Evolutionary conservation across 2,329 filamentous ascomycete species (phyloP), one percentile per base, ranked within the genome.

Genomic region (Ascosphaera apis): DNA sequence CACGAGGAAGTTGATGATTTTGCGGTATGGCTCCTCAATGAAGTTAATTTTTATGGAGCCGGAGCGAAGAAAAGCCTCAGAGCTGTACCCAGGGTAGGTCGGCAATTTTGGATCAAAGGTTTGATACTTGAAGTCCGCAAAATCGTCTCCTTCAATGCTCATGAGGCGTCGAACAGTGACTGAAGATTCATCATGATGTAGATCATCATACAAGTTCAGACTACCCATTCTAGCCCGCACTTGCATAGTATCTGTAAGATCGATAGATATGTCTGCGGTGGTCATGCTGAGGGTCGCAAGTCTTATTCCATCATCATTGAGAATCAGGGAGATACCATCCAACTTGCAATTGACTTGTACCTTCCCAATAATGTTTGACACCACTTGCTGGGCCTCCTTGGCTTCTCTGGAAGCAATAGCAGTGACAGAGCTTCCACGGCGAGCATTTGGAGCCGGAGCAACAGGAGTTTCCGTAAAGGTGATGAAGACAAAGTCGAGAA

Each of bases 41-140:
- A 99, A 98, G 52, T 93, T 95, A 51, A 98, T 66, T 57, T 91
- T 95, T 53, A 98, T 76, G 0, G 88, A 98, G 1, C 88, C 88
- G 13, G 88, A 86, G 25, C 86, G 74, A 8, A 99, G 62, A 48
- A 73, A 91, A 19, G 98, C 73, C 1, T 84, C 86, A 11, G 81
- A 88, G 50, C 95, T 86, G 48, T 95, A 92, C 8, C 88, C 91
- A 4, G 88, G 91, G 47, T 95, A 95, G 8, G 70, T 66, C 36
- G 76, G 68, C 39, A 74, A 72, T 15, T 67, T 66, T 0, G 76
- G 54, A 51, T 95, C 83, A 46, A 91, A 98, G 0, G 88, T 98
- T 55, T 98, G 82, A 47, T 98, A 99, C 37, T 81, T 78, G 61
- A 99, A 95, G 52, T 98, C 88, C 1, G 86, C 86, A 13, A 99